Conservation (phyloP, 2,329 filamentous ascomycete species). For the Lachnellula cervina region DNA sequence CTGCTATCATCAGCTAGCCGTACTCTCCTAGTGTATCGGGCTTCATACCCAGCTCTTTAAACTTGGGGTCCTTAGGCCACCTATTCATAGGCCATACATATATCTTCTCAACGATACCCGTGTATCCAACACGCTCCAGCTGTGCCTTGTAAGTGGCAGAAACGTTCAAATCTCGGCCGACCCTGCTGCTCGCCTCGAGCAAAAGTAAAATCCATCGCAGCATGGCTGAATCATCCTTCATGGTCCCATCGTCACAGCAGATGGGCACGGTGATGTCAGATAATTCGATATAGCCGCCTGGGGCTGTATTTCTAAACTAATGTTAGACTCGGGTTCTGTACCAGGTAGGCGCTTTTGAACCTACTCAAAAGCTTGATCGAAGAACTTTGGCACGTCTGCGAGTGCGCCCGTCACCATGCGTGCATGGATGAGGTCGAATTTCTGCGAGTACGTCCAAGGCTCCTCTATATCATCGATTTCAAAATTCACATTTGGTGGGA, state of each 20-base stretch:
- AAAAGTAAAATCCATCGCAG: slow-evolving; percentile 19
- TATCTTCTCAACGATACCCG: slow-evolving; percentile 34
- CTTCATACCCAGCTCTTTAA: slow-evolving; percentile 1
- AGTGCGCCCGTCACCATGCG: slow-evolving; percentile 30
- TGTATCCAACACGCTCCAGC: slow-evolving; percentile 15
- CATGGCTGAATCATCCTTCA: slow-evolving; percentile 8
- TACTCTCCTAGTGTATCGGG: too few species aligned
- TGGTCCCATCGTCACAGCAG: slow-evolving; percentile 32
- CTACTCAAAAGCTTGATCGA: slow-evolving; percentile 4
- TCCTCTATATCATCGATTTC: slow-evolving; percentile 47
- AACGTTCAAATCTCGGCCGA: slow-evolving; percentile 29
- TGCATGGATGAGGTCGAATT: slow-evolving; percentile 47
- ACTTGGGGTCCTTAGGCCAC: slow-evolving; percentile 45
- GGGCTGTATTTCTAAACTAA: slow-evolving; percentile 1
- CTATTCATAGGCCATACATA: slow-evolving; percentile 45
- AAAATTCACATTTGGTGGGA: slow-evolving; percentile 47
- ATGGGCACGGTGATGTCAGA: slow-evolving; percentile 24
- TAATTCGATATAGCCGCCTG: slow-evolving; percentile 31
- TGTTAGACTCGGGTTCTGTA: too few species aligned
- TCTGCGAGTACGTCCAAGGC: slow-evolving; percentile 41
- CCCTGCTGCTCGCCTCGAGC: slow-evolving; percentile 27
- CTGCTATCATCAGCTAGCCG: not conserved
- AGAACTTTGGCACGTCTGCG: slow-evolving; percentile 1
- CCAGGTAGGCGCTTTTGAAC: not conserved
- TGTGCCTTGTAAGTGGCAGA: slow-evolving; percentile 18